Percentiles rank a stretch among this genome's conserved stretches.
phyloP scores from a whole-genome alignment of 2,329 filamentous ascomycete species.

The Fonsecaea monophora region DNA sequence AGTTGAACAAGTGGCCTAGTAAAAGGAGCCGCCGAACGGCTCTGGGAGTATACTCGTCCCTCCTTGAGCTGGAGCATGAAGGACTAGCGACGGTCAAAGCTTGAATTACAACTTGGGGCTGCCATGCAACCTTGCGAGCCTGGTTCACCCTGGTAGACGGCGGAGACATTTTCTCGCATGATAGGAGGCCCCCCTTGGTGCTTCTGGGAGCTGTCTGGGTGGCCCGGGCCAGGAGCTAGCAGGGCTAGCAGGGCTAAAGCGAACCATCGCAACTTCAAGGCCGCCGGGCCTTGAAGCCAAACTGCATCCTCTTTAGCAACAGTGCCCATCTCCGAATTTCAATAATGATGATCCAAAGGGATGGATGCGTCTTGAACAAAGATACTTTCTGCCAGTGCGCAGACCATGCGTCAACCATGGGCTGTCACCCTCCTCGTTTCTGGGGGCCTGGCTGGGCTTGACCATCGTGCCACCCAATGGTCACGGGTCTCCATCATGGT shows the following conservation, averaged over 20 bases:
- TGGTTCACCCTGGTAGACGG: neutral
- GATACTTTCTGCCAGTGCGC: neutral
- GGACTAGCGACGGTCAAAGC: neutral
- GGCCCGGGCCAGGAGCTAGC: neutral
- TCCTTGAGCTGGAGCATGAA: neutral
- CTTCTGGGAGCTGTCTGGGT: neutral
- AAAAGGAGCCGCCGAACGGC: neutral
- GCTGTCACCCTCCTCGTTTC: neutral
- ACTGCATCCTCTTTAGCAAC: neutral
- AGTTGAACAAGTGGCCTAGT: neutral
- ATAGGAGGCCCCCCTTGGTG: neutral
- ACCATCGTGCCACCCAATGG: neutral
- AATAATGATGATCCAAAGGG: constrained; percentile 11
- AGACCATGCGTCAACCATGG: neutral
- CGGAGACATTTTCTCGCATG: constrained; percentile 1
- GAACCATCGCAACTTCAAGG: constrained; percentile 4
- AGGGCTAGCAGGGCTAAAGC: constrained; percentile 1
- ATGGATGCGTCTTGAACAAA: neutral
- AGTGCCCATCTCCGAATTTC: constrained; percentile 7
- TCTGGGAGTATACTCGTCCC: neutral
- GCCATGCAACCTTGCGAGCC: constrained; percentile 1
- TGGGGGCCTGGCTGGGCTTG: neutral
- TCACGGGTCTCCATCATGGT: neutral
- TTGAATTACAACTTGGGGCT: constrained; percentile 1
- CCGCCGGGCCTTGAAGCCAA: neutral